These are phyloP conservation scores for Prunus fruticosa DNA, from an alignment of 306 rosid genomes.

Conservation along the genomic window DNA sequence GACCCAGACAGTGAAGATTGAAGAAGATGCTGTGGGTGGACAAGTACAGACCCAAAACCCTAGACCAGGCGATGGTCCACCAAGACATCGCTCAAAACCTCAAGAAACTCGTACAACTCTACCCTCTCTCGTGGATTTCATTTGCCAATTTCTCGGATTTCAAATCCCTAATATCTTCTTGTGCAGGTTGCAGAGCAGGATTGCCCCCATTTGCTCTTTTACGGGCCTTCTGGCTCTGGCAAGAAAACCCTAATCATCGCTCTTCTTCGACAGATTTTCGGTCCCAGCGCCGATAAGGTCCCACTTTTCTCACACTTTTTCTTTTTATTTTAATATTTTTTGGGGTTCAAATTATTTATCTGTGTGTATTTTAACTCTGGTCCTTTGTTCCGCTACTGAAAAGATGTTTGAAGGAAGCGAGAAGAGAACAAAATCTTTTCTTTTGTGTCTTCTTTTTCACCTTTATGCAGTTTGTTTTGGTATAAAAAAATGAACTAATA, in stretches of 20 bases:
- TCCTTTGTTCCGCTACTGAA: background rate
- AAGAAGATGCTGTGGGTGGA: slow-evolving; percentile 89
- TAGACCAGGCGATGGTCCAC: slow-evolving; percentile 70
- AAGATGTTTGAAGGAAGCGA: background rate
- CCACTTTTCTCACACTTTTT: too few relatives aligned
- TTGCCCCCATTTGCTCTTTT: slow-evolving; percentile 93
- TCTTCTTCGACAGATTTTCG: slow-evolving; percentile 87
- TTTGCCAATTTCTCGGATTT: background rate
- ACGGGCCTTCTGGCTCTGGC: slow-evolving; percentile 95
- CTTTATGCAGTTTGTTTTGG: background rate
- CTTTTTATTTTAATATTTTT: background rate
- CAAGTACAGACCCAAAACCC: slow-evolving; percentile 91
- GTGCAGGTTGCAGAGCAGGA: slow-evolving; percentile 79
- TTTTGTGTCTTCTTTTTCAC: background rate
- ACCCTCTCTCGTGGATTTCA: background rate
- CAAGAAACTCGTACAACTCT: slow-evolving; percentile 65
- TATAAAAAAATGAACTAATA: background rate
- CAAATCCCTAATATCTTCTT: background rate
- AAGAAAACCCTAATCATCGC: slow-evolving; percentile 98
- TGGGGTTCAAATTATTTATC: background rate
- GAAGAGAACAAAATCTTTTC: background rate
- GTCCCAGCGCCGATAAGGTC: slow-evolving; percentile 87
- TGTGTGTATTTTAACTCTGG: background rate
- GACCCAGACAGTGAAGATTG: background rate
- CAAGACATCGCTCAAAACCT: slow-evolving; percentile 71